Evolutionary conservation across 805 yeast genomes (phyloP).

Genomic region (Ogataea glucozyma): DNA sequence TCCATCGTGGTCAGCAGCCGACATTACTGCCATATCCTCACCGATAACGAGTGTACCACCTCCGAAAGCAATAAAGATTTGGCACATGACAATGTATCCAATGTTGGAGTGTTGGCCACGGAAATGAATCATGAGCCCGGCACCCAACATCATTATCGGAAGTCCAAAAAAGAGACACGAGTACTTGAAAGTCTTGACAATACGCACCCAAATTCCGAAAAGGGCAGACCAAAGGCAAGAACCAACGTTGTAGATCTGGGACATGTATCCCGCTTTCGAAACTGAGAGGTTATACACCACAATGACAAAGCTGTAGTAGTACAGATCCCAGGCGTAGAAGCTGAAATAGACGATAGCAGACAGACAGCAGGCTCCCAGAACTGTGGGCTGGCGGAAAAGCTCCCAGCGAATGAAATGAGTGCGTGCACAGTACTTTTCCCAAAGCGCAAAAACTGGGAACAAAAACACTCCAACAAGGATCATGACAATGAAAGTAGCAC

Average conservation of each 20-base stretch:
- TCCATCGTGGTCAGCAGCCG: constrained; percentile 44
- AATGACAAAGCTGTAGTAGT: constrained; percentile 23
- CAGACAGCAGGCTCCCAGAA: constrained; percentile 29
- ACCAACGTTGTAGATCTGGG: constrained; percentile 27
- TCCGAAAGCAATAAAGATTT: constrained; percentile 41
- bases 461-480: constrained; percentile 41
- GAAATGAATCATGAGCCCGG: constrained; percentile 31
- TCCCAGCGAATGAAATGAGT: constrained; percentile 30
- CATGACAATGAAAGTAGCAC: constrained; percentile 47
- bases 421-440: constrained; percentile 36
- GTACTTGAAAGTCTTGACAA: constrained; percentile 25
- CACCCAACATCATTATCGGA: constrained; percentile 26
- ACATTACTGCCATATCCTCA: constrained; percentile 36
- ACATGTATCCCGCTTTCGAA: constrained; percentile 29
- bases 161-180: constrained; percentile 24
- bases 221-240: constrained; percentile 27
- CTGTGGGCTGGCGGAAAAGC: constrained; percentile 29
- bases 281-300: constrained; percentile 26
- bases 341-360: constrained; percentile 21
- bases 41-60: constrained; percentile 39
- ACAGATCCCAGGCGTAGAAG: constrained; percentile 30
- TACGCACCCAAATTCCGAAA: constrained; percentile 26
- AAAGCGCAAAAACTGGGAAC: constrained; percentile 36
- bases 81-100: constrained; percentile 32
- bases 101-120: constrained; percentile 23